phyloP scores from a whole-genome alignment of 768 basidiomycete species.

The Fomitopsis pulvina region DNA sequence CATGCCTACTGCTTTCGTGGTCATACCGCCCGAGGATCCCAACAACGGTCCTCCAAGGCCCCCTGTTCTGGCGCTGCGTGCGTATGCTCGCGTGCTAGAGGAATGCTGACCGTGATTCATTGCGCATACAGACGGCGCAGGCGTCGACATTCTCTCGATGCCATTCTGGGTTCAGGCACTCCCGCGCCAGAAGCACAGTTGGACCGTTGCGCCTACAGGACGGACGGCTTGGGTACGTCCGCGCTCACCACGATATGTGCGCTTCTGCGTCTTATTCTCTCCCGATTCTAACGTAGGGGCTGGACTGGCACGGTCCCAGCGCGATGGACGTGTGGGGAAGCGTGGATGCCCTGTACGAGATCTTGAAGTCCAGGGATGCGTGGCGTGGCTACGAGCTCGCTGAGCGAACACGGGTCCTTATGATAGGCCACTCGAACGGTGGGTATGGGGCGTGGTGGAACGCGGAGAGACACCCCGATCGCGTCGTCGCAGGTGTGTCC shows the following conservation, averaged over 20 bases:
- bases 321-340: conserved; percentile 60
- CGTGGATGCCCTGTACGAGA: conserved; percentile 46
- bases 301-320: conserved; percentile 92
- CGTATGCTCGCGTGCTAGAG: conserved; percentile 17
- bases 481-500: conserved; percentile 50
- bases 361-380: conserved; percentile 31
- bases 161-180: conserved; percentile 62
- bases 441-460: conserved; percentile 87
- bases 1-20: conserved; percentile 52
- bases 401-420: conserved; percentile 38
- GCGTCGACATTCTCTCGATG: conserved; percentile 56
- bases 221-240: conserved; percentile 69
- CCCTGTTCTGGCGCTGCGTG: conserved; percentile 62
- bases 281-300: conserved; percentile 43
- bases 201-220: conserved; percentile 81
- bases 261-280: too few species aligned
- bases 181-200: conserved; percentile 50
- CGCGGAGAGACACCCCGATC: conserved; percentile 72
- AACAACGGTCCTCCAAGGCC: conserved; percentile 28
- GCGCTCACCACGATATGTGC: too few species aligned
- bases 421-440: conserved; percentile 92
- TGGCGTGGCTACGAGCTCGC: conserved; percentile 39
- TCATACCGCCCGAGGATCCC: conserved; percentile 44
- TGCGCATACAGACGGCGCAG: conserved; percentile 68
- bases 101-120: conserved; percentile 1